phyloP scores from a whole-genome alignment of 2,329 filamentous ascomycete genomes.

The Didymosphaeria variabile region DNA sequence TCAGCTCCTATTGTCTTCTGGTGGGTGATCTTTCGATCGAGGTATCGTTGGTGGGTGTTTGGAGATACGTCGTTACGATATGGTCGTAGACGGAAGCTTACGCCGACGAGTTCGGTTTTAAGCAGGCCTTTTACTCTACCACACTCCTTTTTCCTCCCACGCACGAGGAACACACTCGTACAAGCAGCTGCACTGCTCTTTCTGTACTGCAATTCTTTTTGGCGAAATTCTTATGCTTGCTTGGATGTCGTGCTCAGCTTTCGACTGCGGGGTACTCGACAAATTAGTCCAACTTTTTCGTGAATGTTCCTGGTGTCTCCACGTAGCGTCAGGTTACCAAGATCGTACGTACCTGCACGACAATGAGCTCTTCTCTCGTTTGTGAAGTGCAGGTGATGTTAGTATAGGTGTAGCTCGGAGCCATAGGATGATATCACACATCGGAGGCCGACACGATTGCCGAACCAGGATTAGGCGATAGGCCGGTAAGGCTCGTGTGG shows the following conservation, averaged over 20 bases:
- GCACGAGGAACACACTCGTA: neutral
- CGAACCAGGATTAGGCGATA: slow-evolving; percentile 2
- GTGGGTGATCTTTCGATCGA: neutral
- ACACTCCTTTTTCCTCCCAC: too few relatives aligned
- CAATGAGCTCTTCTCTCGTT: neutral
- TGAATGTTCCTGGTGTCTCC: too few relatives aligned
- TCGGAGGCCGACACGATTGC: slow-evolving; percentile 5
- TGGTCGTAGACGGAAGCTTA: too few relatives aligned
- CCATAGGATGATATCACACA: neutral
- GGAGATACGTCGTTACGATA: neutral
- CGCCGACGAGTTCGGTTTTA: too few relatives aligned
- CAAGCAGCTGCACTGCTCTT: neutral
- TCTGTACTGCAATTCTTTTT: neutral
- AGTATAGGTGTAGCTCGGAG: neutral
- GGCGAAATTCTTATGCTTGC: neutral
- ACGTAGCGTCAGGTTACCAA: too few relatives aligned
- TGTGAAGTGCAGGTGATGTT: neutral
- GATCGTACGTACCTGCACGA: neutral
- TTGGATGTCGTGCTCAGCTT: neutral
- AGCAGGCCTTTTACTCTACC: too few relatives aligned
- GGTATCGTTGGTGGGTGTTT: neutral
- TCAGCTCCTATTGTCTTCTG: neutral
- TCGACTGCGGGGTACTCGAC: neutral
- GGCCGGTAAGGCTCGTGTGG: slow-evolving; percentile 2
- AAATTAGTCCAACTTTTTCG: neutral